Conservation (phyloP, 2,329 filamentous ascomycete genomes). For the Clonostachys chloroleuca region DNA sequence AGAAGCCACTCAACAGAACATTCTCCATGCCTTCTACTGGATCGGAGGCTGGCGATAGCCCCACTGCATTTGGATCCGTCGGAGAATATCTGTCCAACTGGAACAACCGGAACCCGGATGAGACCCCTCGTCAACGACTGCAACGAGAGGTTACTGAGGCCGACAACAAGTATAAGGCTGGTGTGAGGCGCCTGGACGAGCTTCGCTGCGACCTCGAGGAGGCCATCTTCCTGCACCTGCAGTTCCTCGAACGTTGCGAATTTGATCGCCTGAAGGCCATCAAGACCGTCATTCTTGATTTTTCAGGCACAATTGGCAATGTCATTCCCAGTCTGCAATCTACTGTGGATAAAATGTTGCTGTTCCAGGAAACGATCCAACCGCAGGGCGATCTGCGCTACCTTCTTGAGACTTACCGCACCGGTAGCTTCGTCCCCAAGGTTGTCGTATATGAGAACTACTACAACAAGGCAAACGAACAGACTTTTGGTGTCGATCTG, state of each 20-base stretch:
- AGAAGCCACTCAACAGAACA: slow-evolving; percentile 71
- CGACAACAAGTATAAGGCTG: slow-evolving; percentile 89
- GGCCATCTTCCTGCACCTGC: slow-evolving; percentile 85
- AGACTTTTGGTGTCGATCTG: slow-evolving; percentile 97
- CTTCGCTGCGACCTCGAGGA: slow-evolving; percentile 94
- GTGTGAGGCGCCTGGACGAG: slow-evolving; percentile 81
- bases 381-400: slow-evolving; percentile 86
- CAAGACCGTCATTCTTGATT: slow-evolving; percentile 96
- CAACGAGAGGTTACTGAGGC: slow-evolving; percentile 85
- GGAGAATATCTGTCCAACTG: slow-evolving; percentile 88
- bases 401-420: slow-evolving; percentile 93
- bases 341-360: slow-evolving; percentile 96
- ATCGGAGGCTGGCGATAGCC: slow-evolving; percentile 53
- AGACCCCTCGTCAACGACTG: slow-evolving; percentile 82
- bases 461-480: slow-evolving; percentile 96
- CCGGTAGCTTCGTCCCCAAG: slow-evolving; percentile 84
- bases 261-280: slow-evolving; percentile 94
- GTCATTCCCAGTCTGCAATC: slow-evolving; percentile 95
- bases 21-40: slow-evolving; percentile 66
- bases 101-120: slow-evolving; percentile 88
- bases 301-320: slow-evolving; percentile 95
- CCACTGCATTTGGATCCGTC: slow-evolving; percentile 75
- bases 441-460: slow-evolving; percentile 98
- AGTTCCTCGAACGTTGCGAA: slow-evolving; percentile 96
- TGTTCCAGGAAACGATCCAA: slow-evolving; percentile 99